A percentile compares a stretch with the other conserved stretches of the same genome.
Conservation (phyloP, 768 basidiomycete genomes). For the Suillus alpinus region DNA sequence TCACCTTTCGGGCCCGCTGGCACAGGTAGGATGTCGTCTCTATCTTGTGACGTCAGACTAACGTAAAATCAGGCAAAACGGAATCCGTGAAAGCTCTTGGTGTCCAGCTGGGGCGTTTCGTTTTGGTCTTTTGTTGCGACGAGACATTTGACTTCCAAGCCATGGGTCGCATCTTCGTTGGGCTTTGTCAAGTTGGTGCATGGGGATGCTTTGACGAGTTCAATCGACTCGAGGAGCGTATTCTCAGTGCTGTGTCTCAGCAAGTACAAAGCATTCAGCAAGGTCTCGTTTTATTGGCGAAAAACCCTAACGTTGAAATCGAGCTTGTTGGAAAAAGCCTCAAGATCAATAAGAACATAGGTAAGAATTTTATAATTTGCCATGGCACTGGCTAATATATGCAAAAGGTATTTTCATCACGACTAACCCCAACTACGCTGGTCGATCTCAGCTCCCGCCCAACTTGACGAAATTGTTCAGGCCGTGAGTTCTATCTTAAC, state of each 20-base stretch:
- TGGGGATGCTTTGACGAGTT: conserved; percentile 99
- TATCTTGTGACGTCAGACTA: conserved; percentile 5
- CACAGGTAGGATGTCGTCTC: conserved; percentile 56
- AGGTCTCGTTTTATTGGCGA: conserved; percentile 78
- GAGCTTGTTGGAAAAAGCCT: conserved; percentile 94
- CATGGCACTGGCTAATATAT: conserved; percentile 9
- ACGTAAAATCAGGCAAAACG: conserved; percentile 72
- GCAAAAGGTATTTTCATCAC: conserved; percentile 91
- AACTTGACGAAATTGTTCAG: conserved; percentile 92
- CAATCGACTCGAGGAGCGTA: conserved; percentile 97
- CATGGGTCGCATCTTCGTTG: conserved; percentile 99
- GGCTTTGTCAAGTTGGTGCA: conserved; percentile 97
- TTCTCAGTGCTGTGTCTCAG: conserved; percentile 96
- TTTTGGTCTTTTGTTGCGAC: conserved; percentile 99
- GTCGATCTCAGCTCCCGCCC: conserved; percentile 86
- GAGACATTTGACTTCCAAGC: conserved; percentile 99
- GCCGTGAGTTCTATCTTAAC: conserved; percentile 54
- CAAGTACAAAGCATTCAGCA: conserved; percentile 99
- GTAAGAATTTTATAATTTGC: conserved; percentile 34
- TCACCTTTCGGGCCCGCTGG: conserved; percentile 98
- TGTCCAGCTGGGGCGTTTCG: conserved; percentile 95
- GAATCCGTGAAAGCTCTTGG: conserved; percentile 99
- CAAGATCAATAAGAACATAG: conserved; percentile 92
- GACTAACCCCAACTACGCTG: conserved; percentile 98
- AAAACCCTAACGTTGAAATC: conserved; percentile 86